These are phyloP conservation scores for Protomyces macrosporus DNA, from an alignment of 1,139 yeast species.

Conservation along the genomic window DNA sequence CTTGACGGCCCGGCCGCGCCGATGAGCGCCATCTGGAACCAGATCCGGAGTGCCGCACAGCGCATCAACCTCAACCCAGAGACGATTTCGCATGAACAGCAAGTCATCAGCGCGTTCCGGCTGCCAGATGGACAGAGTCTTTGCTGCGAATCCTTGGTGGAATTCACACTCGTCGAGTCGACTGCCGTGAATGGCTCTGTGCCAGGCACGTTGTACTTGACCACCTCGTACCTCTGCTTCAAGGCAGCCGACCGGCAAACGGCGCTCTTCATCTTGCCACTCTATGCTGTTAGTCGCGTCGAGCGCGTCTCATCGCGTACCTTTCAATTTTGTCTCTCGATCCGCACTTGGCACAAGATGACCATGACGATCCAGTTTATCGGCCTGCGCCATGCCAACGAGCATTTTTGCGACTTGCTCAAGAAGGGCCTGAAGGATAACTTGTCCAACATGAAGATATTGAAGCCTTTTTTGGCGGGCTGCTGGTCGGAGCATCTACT, in stretches of 20 bases:
- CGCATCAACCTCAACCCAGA: not conserved
- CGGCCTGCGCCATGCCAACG: slow-evolving; percentile 74
- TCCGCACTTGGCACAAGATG: slow-evolving; percentile 64
- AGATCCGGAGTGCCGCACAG: slow-evolving; percentile 2
- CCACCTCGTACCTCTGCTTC: slow-evolving; percentile 57
- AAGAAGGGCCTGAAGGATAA: slow-evolving; percentile 61
- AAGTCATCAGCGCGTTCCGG: slow-evolving; percentile 15
- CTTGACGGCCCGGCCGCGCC: too few relatives aligned
- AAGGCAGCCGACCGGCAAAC: slow-evolving; percentile 64
- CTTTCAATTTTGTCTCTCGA: slow-evolving; percentile 71
- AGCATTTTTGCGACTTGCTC: slow-evolving; percentile 65
- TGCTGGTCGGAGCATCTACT: slow-evolving; percentile 75
- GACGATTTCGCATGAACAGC: slow-evolving; percentile 7
- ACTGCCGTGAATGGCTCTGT: not conserved
- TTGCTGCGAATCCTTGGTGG: slow-evolving; percentile 10
- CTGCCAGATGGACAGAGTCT: slow-evolving; percentile 14
- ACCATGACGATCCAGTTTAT: slow-evolving; percentile 64
- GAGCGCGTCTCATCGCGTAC: slow-evolving; percentile 75
- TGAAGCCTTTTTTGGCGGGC: slow-evolving; percentile 62
- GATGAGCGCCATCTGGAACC: slow-evolving; percentile 25
- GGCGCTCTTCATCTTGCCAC: slow-evolving; percentile 65
- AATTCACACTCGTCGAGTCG: slow-evolving; percentile 2
- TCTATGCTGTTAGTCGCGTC: slow-evolving; percentile 75
- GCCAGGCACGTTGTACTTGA: slow-evolving; percentile 8
- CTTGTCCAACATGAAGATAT: slow-evolving; percentile 52